Percentiles rank a stretch among this genome's conserved stretches.
These are phyloP conservation scores for Ceratobasidium sp. DNA, from an alignment of 1,284 basidiomycete genomes.

Conservation along the genomic window DNA sequence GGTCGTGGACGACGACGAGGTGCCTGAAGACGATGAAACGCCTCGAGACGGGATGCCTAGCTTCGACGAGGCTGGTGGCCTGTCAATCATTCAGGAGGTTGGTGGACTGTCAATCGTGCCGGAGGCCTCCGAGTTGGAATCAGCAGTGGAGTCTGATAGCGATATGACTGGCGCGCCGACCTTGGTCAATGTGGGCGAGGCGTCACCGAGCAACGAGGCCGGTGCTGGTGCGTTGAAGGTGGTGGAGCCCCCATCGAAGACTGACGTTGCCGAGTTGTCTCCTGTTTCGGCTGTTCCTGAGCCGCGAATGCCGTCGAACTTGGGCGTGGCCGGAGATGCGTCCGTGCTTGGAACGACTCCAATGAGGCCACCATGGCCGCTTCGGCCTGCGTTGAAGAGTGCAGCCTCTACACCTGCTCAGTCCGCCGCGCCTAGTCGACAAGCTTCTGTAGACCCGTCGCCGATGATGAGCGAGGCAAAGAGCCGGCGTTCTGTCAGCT, in stretches of 20 bases:
- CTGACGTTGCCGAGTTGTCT: constrained; percentile 10
- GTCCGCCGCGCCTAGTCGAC: constrained; percentile 46
- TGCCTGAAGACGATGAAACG: constrained; percentile 33
- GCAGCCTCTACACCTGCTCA: constrained; percentile 50
- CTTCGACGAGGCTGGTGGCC: constrained; percentile 42
- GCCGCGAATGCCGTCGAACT: constrained; percentile 25
- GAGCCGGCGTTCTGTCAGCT: constrained; percentile 86
- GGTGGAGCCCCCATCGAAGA: constrained; percentile 4
- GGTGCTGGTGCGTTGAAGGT: neutral
- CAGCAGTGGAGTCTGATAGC: constrained; percentile 9
- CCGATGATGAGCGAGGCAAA: constrained; percentile 41
- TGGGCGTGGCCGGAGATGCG: neutral
- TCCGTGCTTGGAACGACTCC: constrained; percentile 11
- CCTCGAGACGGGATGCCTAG: constrained; percentile 52
- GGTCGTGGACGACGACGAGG: constrained; percentile 55
- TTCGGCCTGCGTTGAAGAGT: constrained; percentile 55
- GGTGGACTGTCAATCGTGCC: neutral
- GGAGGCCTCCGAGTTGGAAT: neutral
- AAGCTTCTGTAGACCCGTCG: constrained; percentile 35
- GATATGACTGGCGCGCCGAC: constrained; percentile 17
- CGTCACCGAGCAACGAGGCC: neutral
- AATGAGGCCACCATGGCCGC: constrained; percentile 44
- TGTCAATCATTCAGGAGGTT: constrained; percentile 7
- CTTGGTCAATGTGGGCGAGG: neutral
- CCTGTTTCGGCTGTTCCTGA: constrained; percentile 39